These are phyloP conservation scores for Leccinum pachyderme DNA, from an alignment of 1,284 basidiomycete genomes.

Conservation along the genomic window DNA sequence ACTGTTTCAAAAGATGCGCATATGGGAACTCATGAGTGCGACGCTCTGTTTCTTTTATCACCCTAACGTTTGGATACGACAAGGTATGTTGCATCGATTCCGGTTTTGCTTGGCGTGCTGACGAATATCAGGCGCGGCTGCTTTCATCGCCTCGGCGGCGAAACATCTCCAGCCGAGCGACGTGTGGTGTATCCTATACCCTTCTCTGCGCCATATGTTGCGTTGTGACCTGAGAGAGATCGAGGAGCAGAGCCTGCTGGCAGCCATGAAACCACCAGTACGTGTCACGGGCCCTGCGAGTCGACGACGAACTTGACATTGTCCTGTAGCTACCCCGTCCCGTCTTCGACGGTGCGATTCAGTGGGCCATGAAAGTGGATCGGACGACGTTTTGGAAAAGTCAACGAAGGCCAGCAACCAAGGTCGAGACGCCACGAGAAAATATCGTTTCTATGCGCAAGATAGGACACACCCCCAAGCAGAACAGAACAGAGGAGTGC, in stretches of 20 bases:
- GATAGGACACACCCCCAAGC: conserved; percentile 34
- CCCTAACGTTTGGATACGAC: conserved; percentile 95
- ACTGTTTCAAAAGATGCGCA: conserved; percentile 86
- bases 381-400: conserved; percentile 76
- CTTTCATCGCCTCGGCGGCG: neutral
- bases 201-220: conserved; percentile 82
- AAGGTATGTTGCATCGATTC: conserved; percentile 51
- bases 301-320: conserved; percentile 1
- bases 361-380: conserved; percentile 84
- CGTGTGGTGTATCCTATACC: conserved; percentile 81
- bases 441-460: neutral
- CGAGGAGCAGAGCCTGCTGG: conserved; percentile 72
- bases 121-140: conserved; percentile 21
- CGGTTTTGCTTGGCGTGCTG: neutral
- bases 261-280: conserved; percentile 78
- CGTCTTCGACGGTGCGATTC: conserved; percentile 82
- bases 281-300: conserved; percentile 27
- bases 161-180: neutral
- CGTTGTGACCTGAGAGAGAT: conserved; percentile 83
- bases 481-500: conserved; percentile 73
- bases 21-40: conserved; percentile 91
- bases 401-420: conserved; percentile 35
- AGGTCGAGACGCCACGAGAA: neutral
- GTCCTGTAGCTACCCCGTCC: conserved; percentile 58
- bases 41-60: conserved; percentile 88